Conservation (phyloP, 495 filamentous ascomycete genomes). For the Penicillium angulare region DNA sequence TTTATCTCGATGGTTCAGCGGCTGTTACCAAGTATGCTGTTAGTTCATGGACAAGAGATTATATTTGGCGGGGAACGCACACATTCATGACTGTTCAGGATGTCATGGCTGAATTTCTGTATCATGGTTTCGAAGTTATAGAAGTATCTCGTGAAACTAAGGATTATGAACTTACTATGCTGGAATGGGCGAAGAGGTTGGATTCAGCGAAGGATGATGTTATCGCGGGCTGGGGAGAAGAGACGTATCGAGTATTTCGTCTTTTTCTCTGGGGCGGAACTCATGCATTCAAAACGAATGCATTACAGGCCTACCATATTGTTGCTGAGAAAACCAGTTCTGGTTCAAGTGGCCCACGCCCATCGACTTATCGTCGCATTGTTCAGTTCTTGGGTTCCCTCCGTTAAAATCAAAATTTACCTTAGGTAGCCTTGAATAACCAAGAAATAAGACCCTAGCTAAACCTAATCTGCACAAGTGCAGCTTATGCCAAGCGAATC, state of each 20-base stretch:
- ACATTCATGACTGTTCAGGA: slow-evolving; percentile 18
- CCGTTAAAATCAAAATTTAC: no score
- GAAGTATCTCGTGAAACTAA: slow-evolving; percentile 7
- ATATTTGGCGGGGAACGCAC: slow-evolving; percentile 19
- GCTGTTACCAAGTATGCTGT: slow-evolving; percentile 12
- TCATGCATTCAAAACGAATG: slow-evolving; percentile 10
- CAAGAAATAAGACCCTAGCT: no score
- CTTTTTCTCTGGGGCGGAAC: slow-evolving; percentile 14
- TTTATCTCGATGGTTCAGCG: slow-evolving; percentile 21
- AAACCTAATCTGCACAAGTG: no score
- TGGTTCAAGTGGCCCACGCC: slow-evolving; percentile 6
- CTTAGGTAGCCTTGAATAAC: no score
- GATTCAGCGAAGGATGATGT: slow-evolving; percentile 10
- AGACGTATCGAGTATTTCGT: slow-evolving; percentile 14
- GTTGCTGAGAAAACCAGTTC: slow-evolving; percentile 12
- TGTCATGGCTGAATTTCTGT: slow-evolving; percentile 13
- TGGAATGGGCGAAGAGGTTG: slow-evolving; percentile 16
- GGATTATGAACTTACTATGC: slow-evolving; percentile 19
- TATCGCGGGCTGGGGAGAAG: slow-evolving; percentile 13
- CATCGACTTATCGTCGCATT: slow-evolving; percentile 4
- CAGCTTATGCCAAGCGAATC: no score
- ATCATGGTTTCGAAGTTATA: slow-evolving; percentile 13
- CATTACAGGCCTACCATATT: slow-evolving; percentile 16
- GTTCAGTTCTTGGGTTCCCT: slow-evolving; percentile 12
- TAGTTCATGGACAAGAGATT: slow-evolving; percentile 11